Conservation (phyloP, 2,329 filamentous ascomycete genomes). For the Pseudogymnoascus sp. region DNA sequence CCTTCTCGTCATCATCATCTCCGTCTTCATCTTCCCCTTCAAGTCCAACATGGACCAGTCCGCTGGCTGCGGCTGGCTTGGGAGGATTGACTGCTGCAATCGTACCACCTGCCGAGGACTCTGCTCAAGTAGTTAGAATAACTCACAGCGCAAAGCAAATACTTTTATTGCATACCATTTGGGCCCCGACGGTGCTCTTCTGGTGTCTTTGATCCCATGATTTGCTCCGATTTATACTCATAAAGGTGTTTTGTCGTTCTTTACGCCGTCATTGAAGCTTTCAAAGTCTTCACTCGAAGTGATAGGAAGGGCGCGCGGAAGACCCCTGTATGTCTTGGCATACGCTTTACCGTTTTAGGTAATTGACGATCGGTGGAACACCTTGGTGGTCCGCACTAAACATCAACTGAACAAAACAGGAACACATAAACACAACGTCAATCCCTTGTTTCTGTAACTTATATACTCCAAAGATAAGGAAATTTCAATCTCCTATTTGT, state of each 20-base stretch:
- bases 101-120: not conserved
- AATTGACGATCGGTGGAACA: not conserved
- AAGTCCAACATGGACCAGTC: not conserved
- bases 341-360: not conserved
- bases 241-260: not conserved
- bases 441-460: not conserved
- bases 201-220: slow-evolving; percentile 1
- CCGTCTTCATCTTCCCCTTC: slow-evolving; percentile 24
- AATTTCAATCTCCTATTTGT: not conserved
- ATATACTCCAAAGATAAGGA: not conserved
- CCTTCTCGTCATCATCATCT: not conserved
- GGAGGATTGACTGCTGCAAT: not conserved
- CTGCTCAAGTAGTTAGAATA: not conserved
- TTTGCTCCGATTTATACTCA: not conserved
- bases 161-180: not conserved
- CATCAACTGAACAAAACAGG: not conserved
- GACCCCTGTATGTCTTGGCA: not conserved
- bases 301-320: not conserved
- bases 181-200: not conserved
- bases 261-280: not conserved
- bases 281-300: not conserved
- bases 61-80: slow-evolving; percentile 1
- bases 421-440: not conserved
- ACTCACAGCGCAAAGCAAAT: not conserved
- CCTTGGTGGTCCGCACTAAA: slow-evolving; percentile 1